Base-by-base conservation (phyloP, 1,284 basidiomycete species). In the Naganishia liquefaciens region DNA sequence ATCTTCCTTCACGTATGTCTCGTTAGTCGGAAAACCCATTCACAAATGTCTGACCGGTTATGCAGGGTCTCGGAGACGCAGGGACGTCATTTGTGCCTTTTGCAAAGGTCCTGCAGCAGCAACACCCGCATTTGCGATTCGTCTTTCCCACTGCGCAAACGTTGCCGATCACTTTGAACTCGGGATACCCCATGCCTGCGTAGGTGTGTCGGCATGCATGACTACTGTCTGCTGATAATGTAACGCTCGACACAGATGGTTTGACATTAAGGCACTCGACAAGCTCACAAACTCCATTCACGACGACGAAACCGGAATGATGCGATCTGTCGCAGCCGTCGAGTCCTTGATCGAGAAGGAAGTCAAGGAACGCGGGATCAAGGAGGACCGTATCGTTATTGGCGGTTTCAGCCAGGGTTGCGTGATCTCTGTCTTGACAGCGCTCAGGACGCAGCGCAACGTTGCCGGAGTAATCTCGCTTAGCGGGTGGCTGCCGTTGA, bases 391-490 rank as follows among this genome's bases (percentile, higher is more conserved):
- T 55, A 78, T 81, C 55, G 73, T 93, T 19, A 77, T 95, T 30
- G 91, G 90, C 39, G 93, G 93, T 1, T 96, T 95, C 80, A 88
- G 86, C 66, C 93, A 95, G 77, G 93, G 92, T 44, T 89, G 83
- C 19, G 85, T 87, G n/a, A 87, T 93, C 81, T 83, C 86, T 5
- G 80, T 92, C 39, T 78, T 93, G 58, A 86, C 86, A 3, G 90
- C 86, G 6, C 77, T 94, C 49, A 87, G 86, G 0, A 82, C 81
- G 7, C 84, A 86, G 71, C 78, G 85, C 47, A 87, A 86, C 71
- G 80, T 94, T 6, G 90, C 83, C 0, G 91, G 92, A 1, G 75
- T 93, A 51, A 84, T 83, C 2, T 82, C 84, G 4, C 80, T 94
- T 67, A 91, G 88, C 67, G 88, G 88, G 4, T 94, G 88, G 87